These are phyloP conservation scores for Bryum argenteum DNA, from an alignment of 225 moss, liverwort and hornwort genomes.

Conservation along the genomic window DNA sequence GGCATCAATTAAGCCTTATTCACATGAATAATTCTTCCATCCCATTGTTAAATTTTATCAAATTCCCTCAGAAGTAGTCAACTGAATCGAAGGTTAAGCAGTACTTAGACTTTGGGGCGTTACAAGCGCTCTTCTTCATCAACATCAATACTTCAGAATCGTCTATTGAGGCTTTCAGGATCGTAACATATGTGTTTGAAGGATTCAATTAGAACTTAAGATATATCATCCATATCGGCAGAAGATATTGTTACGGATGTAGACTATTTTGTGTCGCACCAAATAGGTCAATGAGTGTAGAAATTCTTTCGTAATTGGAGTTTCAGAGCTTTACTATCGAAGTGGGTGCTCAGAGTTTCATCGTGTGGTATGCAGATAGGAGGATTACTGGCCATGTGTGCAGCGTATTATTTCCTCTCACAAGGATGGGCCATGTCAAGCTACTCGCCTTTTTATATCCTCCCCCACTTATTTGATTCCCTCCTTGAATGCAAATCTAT, in stretches of 20 bases:
- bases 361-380: constrained; percentile 53
- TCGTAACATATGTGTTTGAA: too few relatives aligned
- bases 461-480: constrained; percentile 15
- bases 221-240: too few relatives aligned
- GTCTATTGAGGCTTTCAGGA: too few relatives aligned
- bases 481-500: too few relatives aligned
- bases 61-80: neutral
- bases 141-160: too few relatives aligned
- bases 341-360: neutral
- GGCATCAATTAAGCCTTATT: too few relatives aligned
- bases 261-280: neutral
- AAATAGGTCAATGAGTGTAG: neutral
- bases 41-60: neutral
- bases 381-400: constrained; percentile 88
- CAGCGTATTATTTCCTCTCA: constrained; percentile 89
- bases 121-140: too few relatives aligned
- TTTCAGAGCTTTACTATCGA: neutral
- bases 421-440: constrained; percentile 99
- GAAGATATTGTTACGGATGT: too few relatives aligned
- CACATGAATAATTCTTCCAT: neutral
- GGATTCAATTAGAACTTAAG: too few relatives aligned
- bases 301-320: neutral
- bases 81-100: neutral
- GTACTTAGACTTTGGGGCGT: too few relatives aligned
- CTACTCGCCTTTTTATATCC: constrained; percentile 98